Evolutionary conservation across 306 rosid genomes (phyloP), one percentile per base, ranked within the genome.

Genomic region (Oxytropis ochrocephala): DNA sequence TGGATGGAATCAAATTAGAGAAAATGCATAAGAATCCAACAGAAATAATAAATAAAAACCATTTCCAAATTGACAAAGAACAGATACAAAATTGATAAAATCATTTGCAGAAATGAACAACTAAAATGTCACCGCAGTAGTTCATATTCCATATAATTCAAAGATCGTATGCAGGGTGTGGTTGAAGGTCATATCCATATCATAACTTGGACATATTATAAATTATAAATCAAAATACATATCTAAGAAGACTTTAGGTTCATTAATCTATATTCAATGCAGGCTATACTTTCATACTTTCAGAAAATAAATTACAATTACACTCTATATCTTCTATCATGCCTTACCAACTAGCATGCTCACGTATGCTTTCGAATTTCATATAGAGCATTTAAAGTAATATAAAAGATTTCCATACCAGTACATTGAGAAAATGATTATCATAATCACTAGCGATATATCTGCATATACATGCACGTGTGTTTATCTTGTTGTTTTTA

Each of bases 1-100:
- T 90, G 90, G 67, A 85, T 60, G 79, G 67, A 75, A 80, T 70
- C 79, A 70, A 66, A 81, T 78, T 65, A 78, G 74, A 69, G 30
- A 76, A 67, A 57, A 74, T 53, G 76, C 61, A 70, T 75, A 67
- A 81, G 85, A 79, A 75, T 52, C 70, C 69, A 19, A 51, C 54
- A 35, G 12, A 57, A 52, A 70, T 58, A 49, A 57, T 14, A 38
- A 38, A 38, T 38, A 38, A 38, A 38, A 38, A 8, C 8, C 38
- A 33, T 38, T 38, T 38, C 43, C 0, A 8, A 38, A 8, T 38
- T 38, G 43, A 38, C 8, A 8, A 38, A 38, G 43, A 38, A 0
- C 9, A 10, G 1, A 38, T 38, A 24, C 3, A 24, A 24, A 24
- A 1, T 24, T 24, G n/a, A 24, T 14, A 44, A 52, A 69, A 24